Conservation (phyloP, 2,329 filamentous ascomycete genomes). For the Calonectria naviculata region DNA sequence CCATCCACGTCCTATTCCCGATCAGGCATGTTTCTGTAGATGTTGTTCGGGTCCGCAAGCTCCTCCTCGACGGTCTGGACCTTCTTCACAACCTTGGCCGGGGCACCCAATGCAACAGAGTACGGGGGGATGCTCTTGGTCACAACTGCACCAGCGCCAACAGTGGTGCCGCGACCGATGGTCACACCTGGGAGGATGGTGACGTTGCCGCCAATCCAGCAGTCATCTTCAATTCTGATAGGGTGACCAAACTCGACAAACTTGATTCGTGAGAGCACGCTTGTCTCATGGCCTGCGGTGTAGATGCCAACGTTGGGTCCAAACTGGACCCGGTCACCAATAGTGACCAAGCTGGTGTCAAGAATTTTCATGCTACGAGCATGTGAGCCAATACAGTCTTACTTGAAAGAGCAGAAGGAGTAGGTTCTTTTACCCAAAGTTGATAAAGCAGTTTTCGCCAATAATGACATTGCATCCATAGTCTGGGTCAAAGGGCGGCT, state of each 20-base stretch:
- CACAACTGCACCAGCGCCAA: conserved; percentile 61
- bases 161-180: conserved; percentile 62
- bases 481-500: conserved; percentile 71
- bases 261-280: conserved; percentile 61
- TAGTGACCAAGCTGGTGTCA: conserved; percentile 77
- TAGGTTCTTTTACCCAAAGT: conserved; percentile 49
- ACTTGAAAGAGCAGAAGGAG: not conserved
- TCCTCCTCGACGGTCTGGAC: conserved; percentile 50
- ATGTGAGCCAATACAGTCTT: not conserved
- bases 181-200: conserved; percentile 63
- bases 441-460: conserved; percentile 72
- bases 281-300: conserved; percentile 77
- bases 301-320: conserved; percentile 79
- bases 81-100: conserved; percentile 59
- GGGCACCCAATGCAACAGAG: conserved; percentile 59
- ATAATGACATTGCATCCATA: conserved; percentile 74
- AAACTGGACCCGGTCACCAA: conserved; percentile 77
- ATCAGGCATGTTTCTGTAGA: conserved; percentile 40
- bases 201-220: conserved; percentile 64
- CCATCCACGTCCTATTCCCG: conserved; percentile 29
- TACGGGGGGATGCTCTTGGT: conserved; percentile 60
- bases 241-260: conserved; percentile 58
- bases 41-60: conserved; percentile 38
- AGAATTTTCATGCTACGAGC: conserved; percentile 67
- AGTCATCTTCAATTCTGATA: conserved; percentile 62